Conservation (phyloP, 495 filamentous ascomycete genomes). For the Annulohypoxylon stygium region DNA sequence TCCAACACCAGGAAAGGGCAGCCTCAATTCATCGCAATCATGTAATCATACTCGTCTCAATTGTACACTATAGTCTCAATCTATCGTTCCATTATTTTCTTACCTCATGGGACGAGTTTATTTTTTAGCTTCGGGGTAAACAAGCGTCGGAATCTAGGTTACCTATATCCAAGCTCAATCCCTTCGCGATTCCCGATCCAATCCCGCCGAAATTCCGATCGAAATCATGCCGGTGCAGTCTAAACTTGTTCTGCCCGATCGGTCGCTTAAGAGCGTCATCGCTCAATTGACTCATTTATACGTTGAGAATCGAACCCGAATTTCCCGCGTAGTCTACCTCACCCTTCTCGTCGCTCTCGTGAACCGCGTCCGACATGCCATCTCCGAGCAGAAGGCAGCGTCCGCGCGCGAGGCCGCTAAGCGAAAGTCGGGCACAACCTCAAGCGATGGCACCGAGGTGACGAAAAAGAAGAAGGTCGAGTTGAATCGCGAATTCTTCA, state of each 20-base stretch:
- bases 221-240: slow-evolving; percentile 82
- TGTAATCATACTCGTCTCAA: slow-evolving; percentile 42
- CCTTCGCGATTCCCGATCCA: not conserved
- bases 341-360: slow-evolving; percentile 89
- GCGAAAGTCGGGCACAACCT: slow-evolving; percentile 68
- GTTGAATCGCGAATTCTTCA: slow-evolving; percentile 95
- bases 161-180: slow-evolving; percentile 4
- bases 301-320: slow-evolving; percentile 84
- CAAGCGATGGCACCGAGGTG: slow-evolving; percentile 58
- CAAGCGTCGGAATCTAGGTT: slow-evolving; percentile 22
- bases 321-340: slow-evolving; percentile 92
- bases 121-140: slow-evolving; percentile 18
- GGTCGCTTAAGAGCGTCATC: slow-evolving; percentile 79
- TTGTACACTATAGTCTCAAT: slow-evolving; percentile 35
- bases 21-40: slow-evolving; percentile 22
- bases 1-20: not conserved
- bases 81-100: slow-evolving; percentile 4
- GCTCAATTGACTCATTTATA: slow-evolving; percentile 81
- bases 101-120: slow-evolving; percentile 20
- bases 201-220: slow-evolving; percentile 18
- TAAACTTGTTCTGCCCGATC: slow-evolving; percentile 75
- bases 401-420: slow-evolving; percentile 76
- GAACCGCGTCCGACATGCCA: slow-evolving; percentile 90
- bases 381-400: slow-evolving; percentile 92
- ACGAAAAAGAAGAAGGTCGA: slow-evolving; percentile 84